These are phyloP conservation scores for Cicer yamashitae DNA, from an alignment of 306 rosid species.

Conservation along the genomic window DNA sequence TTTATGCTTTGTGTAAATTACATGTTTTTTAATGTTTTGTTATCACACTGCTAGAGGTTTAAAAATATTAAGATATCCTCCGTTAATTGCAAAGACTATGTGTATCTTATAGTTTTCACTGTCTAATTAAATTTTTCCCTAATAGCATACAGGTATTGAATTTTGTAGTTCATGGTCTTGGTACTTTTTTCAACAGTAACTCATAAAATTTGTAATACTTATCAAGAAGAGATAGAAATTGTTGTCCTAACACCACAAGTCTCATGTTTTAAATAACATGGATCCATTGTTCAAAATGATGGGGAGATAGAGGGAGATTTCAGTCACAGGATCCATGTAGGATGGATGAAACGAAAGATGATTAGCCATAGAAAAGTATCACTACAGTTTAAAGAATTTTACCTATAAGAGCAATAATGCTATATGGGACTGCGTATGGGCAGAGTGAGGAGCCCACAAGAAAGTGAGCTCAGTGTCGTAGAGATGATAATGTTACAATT, in stretches of 20 bases:
- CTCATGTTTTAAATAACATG: too few species aligned
- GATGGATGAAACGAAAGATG: too few species aligned
- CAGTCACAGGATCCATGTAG: too few species aligned
- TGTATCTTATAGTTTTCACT: neutral
- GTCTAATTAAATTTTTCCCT: constrained; percentile 13
- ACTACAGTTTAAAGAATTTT: neutral
- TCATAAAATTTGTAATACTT: too few species aligned
- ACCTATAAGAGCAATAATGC: neutral
- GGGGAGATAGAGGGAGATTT: too few species aligned
- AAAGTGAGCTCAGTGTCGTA: neutral
- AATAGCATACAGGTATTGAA: too few species aligned
- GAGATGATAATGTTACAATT: neutral
- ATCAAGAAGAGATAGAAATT: too few species aligned
- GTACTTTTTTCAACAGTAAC: too few species aligned
- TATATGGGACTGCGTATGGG: neutral
- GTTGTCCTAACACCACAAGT: too few species aligned
- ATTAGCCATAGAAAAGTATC: neutral
- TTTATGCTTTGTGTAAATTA: constrained; percentile 14
- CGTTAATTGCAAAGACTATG: neutral
- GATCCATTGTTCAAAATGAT: too few species aligned
- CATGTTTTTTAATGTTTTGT: neutral
- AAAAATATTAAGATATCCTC: neutral
- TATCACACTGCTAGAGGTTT: constrained; percentile 16
- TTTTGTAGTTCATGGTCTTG: too few species aligned
- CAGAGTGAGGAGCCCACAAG: neutral